Conservation (phyloP, 2,329 filamentous ascomycete species). For the Magnaporthiopsis incrustans region DNA sequence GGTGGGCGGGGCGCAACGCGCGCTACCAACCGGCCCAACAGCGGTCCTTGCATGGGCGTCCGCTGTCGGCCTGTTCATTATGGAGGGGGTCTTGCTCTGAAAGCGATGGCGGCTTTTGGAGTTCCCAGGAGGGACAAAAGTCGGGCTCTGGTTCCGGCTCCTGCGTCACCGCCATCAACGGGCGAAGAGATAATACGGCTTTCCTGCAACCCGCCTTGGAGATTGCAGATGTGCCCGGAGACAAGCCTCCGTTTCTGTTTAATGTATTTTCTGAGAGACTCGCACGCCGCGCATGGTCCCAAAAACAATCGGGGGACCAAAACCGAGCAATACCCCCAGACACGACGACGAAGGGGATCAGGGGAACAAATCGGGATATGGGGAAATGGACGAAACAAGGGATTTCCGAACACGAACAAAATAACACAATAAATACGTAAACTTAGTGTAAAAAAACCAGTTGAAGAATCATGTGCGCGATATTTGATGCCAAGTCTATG, state of each 20-base stretch:
- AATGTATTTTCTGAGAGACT: background rate
- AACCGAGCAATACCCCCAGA: background rate
- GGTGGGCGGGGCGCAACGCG: slow-evolving; percentile 1
- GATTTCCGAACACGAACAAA: background rate
- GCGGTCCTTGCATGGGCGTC: background rate
- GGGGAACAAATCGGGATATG: background rate
- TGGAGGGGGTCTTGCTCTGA: background rate
- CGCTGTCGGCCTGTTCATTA: background rate
- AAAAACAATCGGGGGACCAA: background rate
- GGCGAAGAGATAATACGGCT: background rate
- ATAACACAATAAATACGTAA: background rate
- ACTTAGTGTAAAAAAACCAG: background rate
- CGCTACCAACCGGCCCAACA: background rate
- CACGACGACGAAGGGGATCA: background rate
- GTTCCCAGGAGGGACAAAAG: background rate
- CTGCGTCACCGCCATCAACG: background rate
- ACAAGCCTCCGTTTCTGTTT: background rate
- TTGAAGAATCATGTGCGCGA: background rate
- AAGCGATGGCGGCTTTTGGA: background rate
- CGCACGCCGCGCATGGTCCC: background rate
- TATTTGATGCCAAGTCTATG: background rate
- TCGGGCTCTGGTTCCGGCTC: too few species aligned
- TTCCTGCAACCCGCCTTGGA: background rate
- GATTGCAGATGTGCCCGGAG: background rate
- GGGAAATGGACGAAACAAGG: background rate